Evolutionary conservation across 2,329 filamentous ascomycete species (phyloP), one percentile per base, ranked within the genome.

Genomic region (Penicillium sp.): DNA sequence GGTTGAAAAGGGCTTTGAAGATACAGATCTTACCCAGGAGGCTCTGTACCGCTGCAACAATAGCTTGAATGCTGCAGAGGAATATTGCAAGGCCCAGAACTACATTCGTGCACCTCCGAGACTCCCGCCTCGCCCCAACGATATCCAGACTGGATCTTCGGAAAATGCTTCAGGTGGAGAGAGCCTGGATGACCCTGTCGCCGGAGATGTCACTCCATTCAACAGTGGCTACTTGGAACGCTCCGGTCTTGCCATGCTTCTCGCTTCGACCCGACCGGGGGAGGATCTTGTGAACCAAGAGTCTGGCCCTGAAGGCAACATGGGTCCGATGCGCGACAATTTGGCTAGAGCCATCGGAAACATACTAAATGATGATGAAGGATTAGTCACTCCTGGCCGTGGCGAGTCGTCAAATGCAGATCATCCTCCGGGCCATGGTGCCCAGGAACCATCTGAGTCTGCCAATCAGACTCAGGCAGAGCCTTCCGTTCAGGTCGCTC

Each of bases 41-140:
- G 91, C 89, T 28, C 75, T 94, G 0, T 96, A 90, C 69, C 85
- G 93, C 49, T 89, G 89, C 63, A 88, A 90, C 64, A 89, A 90
- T 51, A 81, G 81, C 48, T 63, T 72, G 4, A 69, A 75, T 2
- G 74, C 78, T 24, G 85, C 90, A 6, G 76, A 79, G 31, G 88
- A 94, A 51, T 97, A 97, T 68, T 94, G 89, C 66, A 78, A 77
- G 51, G 83, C 85, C 13, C 83, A 88, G 54, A 75, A 71, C 43
- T 76, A 79, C 50, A 79, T 84, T 41, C 70, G 81, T 47, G 79
- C 81, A 48, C 83, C 86, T 23, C 74, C 79, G 6, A 81, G 87
- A 38, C 84, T 89, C 57, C 86, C 87, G 3, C 83, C 93, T 12
- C 87, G 87, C 0, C 66, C 78, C 1, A 77, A 78, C 51, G 87